Evolutionary conservation across 2,329 filamentous ascomycete genomes (phyloP).

Genomic region (Alternaria sp.): DNA sequence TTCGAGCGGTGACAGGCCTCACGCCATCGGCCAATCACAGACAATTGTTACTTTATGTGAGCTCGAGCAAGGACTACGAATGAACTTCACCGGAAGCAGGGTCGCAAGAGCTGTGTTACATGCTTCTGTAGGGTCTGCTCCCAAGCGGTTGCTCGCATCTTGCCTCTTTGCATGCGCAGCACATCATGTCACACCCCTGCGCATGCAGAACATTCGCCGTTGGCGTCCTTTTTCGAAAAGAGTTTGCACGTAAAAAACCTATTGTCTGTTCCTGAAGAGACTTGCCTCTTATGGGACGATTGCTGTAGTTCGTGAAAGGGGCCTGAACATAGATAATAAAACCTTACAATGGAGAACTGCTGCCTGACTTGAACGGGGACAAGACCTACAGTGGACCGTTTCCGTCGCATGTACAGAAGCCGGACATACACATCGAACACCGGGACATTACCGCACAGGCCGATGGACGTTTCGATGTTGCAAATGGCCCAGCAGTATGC

Average conservation of each 20-base stretch:
- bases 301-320: neutral
- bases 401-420: conserved; percentile 31
- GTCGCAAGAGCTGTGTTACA: conserved; percentile 35
- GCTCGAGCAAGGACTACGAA: conserved; percentile 22
- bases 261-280: conserved; percentile 5
- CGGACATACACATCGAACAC: conserved; percentile 24
- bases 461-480: conserved; percentile 23
- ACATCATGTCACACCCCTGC: conserved; percentile 17
- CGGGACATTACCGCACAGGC: conserved; percentile 1
- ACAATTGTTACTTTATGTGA: conserved; percentile 1
- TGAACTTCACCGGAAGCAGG: conserved; percentile 36
- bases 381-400: conserved; percentile 5
- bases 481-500: conserved; percentile 32
- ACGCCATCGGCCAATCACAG: conserved; percentile 21
- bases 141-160: conserved; percentile 28
- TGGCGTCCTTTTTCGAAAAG: conserved; percentile 10
- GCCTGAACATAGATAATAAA: neutral
- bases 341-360: neutral
- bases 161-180: conserved; percentile 25
- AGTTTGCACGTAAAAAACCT: conserved; percentile 32
- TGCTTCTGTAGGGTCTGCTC: conserved; percentile 13
- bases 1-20: conserved; percentile 26
- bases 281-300: conserved; percentile 11
- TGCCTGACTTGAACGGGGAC: neutral
- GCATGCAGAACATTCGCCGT: conserved; percentile 6